phyloP scores from a whole-genome alignment of 2,329 filamentous ascomycete genomes.

The Phialemonium atrogriseum region DNA sequence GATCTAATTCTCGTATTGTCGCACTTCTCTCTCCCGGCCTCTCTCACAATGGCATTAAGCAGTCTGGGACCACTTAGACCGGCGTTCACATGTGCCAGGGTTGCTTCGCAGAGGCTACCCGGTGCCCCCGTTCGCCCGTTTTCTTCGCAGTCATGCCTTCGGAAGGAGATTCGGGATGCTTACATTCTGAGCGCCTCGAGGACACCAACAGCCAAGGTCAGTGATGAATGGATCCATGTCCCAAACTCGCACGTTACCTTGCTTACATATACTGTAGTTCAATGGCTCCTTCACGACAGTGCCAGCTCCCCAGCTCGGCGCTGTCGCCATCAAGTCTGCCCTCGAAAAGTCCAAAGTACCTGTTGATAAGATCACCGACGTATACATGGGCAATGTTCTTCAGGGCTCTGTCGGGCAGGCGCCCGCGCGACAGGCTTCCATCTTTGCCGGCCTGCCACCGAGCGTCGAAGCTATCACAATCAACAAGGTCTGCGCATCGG shows the following conservation, averaged over 20 bases:
- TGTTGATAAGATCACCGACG: conserved; percentile 71
- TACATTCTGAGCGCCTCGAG: conserved; percentile 89
- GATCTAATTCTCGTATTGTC: too few relatives aligned
- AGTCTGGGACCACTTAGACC: conserved; percentile 8
- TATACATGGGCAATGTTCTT: conserved; percentile 97
- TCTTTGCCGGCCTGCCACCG: conserved; percentile 79
- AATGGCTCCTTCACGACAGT: conserved; percentile 84
- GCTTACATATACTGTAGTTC: conserved; percentile 52
- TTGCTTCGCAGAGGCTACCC: too few relatives aligned
- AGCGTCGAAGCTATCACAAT: conserved; percentile 82
- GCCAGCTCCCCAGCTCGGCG: conserved; percentile 79
- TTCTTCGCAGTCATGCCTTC: conserved; percentile 14
- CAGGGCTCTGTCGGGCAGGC: conserved; percentile 79
- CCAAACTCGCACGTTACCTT: too few relatives aligned
- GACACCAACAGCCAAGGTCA: conserved; percentile 82
- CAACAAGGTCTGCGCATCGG: conserved; percentile 97
- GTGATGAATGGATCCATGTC: conserved; percentile 3
- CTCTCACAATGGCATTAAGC: too few relatives aligned
- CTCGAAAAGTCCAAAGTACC: conserved; percentile 81
- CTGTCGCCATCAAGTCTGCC: conserved; percentile 85
- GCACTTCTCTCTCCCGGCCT: too few relatives aligned
- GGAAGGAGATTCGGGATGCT: conserved; percentile 73
- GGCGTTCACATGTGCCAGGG: too few relatives aligned
- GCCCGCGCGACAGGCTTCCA: conserved; percentile 80
- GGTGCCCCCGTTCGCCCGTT: conserved; percentile 14